Percentiles rank a stretch among this genome's conserved stretches.
Conservation (phyloP, 306 rosid genomes). For the Clitoria ternatea region DNA sequence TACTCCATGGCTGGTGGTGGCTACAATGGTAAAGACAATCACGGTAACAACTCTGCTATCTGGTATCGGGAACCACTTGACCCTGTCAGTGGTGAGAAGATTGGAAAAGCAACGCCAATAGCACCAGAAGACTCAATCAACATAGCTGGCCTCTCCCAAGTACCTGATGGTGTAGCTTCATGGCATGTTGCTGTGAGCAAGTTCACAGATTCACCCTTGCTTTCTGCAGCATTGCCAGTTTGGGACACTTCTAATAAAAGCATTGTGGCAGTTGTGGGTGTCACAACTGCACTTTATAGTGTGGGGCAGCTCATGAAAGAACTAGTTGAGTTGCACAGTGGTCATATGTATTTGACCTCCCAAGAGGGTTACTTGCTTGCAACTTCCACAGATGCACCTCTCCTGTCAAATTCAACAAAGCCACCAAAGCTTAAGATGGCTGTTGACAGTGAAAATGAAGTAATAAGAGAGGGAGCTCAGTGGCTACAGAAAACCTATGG, state of each 20-base stretch:
- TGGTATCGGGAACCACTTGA: constrained; percentile 88
- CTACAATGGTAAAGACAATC: constrained; percentile 37
- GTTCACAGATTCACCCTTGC: constrained; percentile 83
- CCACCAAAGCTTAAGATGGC: constrained; percentile 83
- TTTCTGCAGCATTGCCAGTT: constrained; percentile 94
- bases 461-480: constrained; percentile 68
- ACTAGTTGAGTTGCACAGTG: constrained; percentile 80
- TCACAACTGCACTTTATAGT: constrained; percentile 83
- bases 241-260: constrained; percentile 72
- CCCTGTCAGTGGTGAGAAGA: constrained; percentile 77
- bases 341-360: constrained; percentile 89
- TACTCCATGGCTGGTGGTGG: constrained; percentile 48
- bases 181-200: constrained; percentile 97
- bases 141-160: constrained; percentile 82
- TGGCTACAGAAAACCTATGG: constrained; percentile 66
- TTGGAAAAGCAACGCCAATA: constrained; percentile 72
- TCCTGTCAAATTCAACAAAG: constrained; percentile 51
- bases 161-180: constrained; percentile 90
- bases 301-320: constrained; percentile 95
- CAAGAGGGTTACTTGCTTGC: constrained; percentile 86
- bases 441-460: constrained; percentile 53
- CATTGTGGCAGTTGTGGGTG: constrained; percentile 93
- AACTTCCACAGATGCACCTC: constrained; percentile 78
- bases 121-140: constrained; percentile 85
- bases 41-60: constrained; percentile 56